These are phyloP conservation scores for Scedosporium dehoogii DNA, from an alignment of 2,329 filamentous ascomycete genomes.

Conservation along the genomic window DNA sequence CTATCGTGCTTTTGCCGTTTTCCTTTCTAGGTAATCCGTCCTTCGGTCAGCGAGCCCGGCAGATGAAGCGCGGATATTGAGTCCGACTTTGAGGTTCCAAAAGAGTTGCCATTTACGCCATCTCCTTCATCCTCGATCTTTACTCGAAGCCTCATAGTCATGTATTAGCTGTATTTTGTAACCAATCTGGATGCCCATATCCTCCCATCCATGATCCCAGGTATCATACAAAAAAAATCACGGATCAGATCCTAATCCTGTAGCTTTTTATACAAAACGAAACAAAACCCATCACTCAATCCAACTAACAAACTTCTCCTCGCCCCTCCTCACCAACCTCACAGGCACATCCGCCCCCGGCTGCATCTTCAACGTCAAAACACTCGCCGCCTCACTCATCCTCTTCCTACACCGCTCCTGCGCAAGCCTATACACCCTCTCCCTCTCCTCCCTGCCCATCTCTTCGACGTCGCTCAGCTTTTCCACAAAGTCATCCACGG, in stretches of 20 bases:
- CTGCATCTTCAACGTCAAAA: conserved; percentile 64
- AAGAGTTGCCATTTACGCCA: no score
- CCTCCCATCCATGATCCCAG: no score
- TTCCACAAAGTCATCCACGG: conserved; percentile 47
- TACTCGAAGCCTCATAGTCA: no score
- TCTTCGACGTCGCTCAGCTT: conserved; percentile 12
- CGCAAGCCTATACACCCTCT: conserved; percentile 50
- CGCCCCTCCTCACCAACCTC: conserved; percentile 56
- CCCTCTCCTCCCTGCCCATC: conserved; percentile 37
- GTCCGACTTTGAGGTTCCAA: no score
- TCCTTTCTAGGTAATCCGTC: conserved; percentile 1
- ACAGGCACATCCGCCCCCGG: conserved; percentile 51
- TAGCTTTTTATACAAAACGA: not conserved
- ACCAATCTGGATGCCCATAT: no score
- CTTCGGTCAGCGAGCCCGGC: no score
- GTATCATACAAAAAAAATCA: not conserved
- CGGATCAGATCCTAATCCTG: not conserved
- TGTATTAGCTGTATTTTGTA: no score
- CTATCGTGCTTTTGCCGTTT: not conserved
- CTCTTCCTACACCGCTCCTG: conserved; percentile 41
- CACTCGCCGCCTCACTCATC: conserved; percentile 44
- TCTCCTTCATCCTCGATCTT: no score
- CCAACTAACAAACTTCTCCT: conserved; percentile 49
- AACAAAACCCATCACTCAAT: not conserved
- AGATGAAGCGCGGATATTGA: no score